Evolutionary conservation across 768 basidiomycete genomes (phyloP).

Genomic region (Hemileccinum impolitum): DNA sequence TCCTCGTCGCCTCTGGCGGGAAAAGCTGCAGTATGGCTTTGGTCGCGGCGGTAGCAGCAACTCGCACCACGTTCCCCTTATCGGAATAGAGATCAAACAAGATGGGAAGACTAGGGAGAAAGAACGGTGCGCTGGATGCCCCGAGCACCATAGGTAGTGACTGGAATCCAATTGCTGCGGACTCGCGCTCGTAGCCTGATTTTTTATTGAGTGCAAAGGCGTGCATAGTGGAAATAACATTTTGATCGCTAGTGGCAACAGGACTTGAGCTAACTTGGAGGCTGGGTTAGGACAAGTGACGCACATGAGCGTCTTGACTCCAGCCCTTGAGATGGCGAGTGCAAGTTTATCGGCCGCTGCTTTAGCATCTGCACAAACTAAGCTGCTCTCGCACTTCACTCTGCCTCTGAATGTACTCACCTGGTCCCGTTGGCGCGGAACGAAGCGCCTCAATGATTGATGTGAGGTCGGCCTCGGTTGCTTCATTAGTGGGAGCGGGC

Average conservation of each 20-base stretch:
- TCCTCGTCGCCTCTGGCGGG: conserved; percentile 75
- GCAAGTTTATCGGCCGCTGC: conserved; percentile 79
- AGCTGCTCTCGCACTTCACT: not conserved
- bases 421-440: conserved; percentile 60
- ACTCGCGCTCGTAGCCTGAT: conserved; percentile 86
- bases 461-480: conserved; percentile 41
- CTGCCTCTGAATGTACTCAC: conserved; percentile 29
- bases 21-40: conserved; percentile 82
- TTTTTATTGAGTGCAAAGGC: conserved; percentile 78
- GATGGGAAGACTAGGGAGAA: conserved; percentile 72
- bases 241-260: conserved; percentile 46
- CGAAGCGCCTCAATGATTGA: conserved; percentile 45
- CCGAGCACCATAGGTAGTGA: conserved; percentile 72
- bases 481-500: conserved; percentile 48
- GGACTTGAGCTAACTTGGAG: conserved; percentile 14
- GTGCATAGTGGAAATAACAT: conserved; percentile 63
- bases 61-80: conserved; percentile 88
- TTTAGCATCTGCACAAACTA: conserved; percentile 63
- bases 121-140: conserved; percentile 62
- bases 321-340: conserved; percentile 61
- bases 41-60: conserved; percentile 73
- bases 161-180: conserved; percentile 76
- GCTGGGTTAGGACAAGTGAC: conserved; percentile 18
- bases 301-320: conserved; percentile 60
- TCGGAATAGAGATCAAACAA: conserved; percentile 88